Base-by-base conservation (phyloP, 371 early-diverging fungal genomes). In the Entomophthora muscae region DNA sequence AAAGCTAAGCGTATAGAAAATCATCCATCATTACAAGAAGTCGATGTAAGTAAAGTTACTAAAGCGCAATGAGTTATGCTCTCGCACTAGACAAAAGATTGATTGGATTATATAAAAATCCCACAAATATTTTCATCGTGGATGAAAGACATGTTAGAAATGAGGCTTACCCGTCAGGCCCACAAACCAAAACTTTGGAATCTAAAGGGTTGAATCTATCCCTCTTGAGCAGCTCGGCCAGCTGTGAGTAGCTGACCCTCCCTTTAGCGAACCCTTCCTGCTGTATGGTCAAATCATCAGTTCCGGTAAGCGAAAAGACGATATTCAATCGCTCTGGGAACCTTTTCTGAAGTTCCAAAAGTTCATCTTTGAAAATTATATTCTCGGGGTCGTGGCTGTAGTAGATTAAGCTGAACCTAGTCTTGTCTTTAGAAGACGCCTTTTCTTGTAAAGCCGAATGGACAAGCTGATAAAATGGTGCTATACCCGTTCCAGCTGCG, bases 121-220 rank as follows among this genome's bases (percentile, higher is more conserved):
- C n/a, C n/a, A n/a, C n/a, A n/a, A n/a, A n/a, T n/a, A n/a, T n/a
- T n/a, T n/a, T n/a, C n/a, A n/a, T n/a, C n/a, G n/a, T n/a, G n/a
- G n/a, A n/a, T n/a, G n/a, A n/a, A n/a, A n/a, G n/a, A n/a, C n/a
- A 42, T 42, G 5, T 42, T 42, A 42, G 17, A 5, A 42, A 42
- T 5, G 10, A 42, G 17, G 17, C 42, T 3, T 84, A 74, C 57
- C 80, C 81, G 12, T 55, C 56, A 55, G 56, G 56, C 10, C 56
- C 56, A 26, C 56, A 55, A 55, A 55, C 28, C 26, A 55, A 55
- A 12, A 55, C n/a, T 26, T 55, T 17, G 17, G 42, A 42, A 55
- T 55, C 56, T 22, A 13, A 7, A 55, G 13, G 3, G 12, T 22
- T 13, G 12, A 55, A 55, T 26, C 13, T 12, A 17, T 17, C 28